phyloP scores from a whole-genome alignment of 2,329 filamentous ascomycete species.

The Trichoderma simmonsii region DNA sequence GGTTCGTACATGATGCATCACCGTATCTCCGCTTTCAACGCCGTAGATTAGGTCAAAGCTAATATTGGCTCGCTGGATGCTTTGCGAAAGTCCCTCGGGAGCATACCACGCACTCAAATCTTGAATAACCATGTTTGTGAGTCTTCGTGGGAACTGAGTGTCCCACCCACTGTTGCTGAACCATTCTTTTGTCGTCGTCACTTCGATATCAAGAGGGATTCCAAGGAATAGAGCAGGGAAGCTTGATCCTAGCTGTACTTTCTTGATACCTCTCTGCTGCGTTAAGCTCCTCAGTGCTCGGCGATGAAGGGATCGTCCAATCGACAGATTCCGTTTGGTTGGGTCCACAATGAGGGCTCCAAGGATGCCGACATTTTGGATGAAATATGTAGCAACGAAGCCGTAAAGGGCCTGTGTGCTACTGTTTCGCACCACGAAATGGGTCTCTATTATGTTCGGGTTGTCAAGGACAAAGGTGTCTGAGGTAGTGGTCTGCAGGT shows the following conservation, averaged over 20 bases:
- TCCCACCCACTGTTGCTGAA: conserved; percentile 92
- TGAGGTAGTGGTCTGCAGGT: conserved; percentile 66
- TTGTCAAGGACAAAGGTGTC: conserved; percentile 73
- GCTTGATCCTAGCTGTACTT: conserved; percentile 75
- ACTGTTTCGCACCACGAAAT: conserved; percentile 92
- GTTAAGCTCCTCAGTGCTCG: conserved; percentile 72
- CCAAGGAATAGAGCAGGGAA: conserved; percentile 85
- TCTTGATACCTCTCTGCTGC: conserved; percentile 69
- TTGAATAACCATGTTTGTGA: conserved; percentile 68
- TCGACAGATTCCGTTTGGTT: conserved; percentile 77
- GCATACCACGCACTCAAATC: conserved; percentile 71
- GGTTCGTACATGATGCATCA: conserved; percentile 71
- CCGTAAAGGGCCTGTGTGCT: conserved; percentile 88
- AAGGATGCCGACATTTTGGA: conserved; percentile 69
- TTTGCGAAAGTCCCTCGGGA: conserved; percentile 72
- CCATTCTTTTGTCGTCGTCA: conserved; percentile 63
- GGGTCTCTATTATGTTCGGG: conserved; percentile 69
- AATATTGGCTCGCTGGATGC: conserved; percentile 67
- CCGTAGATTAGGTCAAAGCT: conserved; percentile 83
- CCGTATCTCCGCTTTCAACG: conserved; percentile 68
- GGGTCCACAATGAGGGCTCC: conserved; percentile 90
- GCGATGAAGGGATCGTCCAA: conserved; percentile 85
- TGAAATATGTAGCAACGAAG: conserved; percentile 86
- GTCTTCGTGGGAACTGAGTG: conserved; percentile 54
- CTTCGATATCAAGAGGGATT: conserved; percentile 59